These are phyloP conservation scores for Solanum medicagineum DNA, from an alignment of 257 asterid species.

Conservation along the genomic window DNA sequence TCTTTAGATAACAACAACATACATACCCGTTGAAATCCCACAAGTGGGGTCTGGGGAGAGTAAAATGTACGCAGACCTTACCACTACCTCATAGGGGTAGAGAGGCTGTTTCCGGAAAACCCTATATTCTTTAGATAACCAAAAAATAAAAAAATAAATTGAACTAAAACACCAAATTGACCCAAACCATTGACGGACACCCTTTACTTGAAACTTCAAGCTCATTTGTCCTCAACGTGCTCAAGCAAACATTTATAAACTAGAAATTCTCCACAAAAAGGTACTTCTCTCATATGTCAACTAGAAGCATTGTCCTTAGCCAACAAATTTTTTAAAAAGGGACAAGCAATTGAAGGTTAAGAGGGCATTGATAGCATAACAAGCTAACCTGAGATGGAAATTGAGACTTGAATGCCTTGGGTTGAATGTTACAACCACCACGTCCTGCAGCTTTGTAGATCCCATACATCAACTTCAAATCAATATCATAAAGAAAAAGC, in stretches of 20 bases:
- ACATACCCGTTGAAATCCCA: too few species aligned
- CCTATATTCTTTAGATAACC: neutral
- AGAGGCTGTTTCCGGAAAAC: too few species aligned
- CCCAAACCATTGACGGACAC: neutral
- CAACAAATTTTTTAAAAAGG: neutral
- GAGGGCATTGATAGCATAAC: neutral
- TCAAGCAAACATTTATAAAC: neutral
- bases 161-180: neutral
- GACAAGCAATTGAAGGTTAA: neutral
- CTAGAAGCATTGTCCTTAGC: neutral
- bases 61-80: too few species aligned
- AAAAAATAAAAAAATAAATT: neutral
- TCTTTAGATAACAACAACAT: too few species aligned
- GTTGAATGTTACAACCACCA: conserved; percentile 81
- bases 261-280: neutral
- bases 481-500: conserved; percentile 65
- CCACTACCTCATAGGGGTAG: too few species aligned
- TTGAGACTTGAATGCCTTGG: conserved; percentile 81
- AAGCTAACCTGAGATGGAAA: conserved; percentile 86
- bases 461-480: conserved; percentile 73
- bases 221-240: neutral
- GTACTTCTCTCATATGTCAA: neutral
- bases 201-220: neutral
- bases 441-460: conserved; percentile 74
- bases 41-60: too few species aligned